Conservation (phyloP, 2,329 filamentous ascomycete species). For the Ophiostoma montium region DNA sequence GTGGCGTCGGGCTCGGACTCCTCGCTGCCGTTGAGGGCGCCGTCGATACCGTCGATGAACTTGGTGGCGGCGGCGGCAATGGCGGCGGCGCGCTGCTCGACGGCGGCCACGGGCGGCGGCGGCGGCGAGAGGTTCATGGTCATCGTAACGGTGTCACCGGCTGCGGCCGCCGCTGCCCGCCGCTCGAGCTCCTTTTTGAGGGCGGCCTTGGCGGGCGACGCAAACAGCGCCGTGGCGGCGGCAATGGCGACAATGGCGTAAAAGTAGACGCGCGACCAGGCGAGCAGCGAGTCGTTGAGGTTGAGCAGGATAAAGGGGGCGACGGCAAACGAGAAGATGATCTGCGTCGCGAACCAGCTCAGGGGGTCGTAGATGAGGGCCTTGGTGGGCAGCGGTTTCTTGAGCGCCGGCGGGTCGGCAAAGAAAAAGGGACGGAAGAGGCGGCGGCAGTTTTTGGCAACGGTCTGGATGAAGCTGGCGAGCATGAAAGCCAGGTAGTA, state of each 20-base stretch:
- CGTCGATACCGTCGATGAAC: neutral
- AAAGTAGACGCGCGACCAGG: slow-evolving; percentile 82
- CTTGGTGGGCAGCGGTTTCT: slow-evolving; percentile 55
- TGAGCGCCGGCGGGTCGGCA: slow-evolving; percentile 56
- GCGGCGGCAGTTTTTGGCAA: slow-evolving; percentile 85
- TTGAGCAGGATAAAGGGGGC: slow-evolving; percentile 75
- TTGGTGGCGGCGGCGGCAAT: neutral
- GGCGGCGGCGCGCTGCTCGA: neutral
- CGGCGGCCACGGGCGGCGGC: neutral
- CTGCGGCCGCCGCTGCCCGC: slow-evolving; percentile 25
- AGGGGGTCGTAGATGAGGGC: slow-evolving; percentile 60
- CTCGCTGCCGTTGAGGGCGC: neutral
- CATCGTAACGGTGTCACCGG: neutral
- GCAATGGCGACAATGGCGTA: slow-evolving; percentile 61
- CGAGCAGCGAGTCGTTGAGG: slow-evolving; percentile 53
- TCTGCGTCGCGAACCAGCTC: slow-evolving; percentile 20
- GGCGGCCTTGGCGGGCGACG: slow-evolving; percentile 55
- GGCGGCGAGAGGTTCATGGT: neutral
- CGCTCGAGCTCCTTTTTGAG: slow-evolving; percentile 45
- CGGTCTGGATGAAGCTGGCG: slow-evolving; percentile 81
- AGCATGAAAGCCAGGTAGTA: slow-evolving; percentile 89
- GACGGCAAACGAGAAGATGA: slow-evolving; percentile 56
- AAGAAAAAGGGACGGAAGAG: slow-evolving; percentile 91
- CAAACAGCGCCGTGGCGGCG: slow-evolving; percentile 58
- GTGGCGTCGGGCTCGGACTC: neutral